Percentiles rank a stretch among this genome's conserved stretches.
phyloP scores from a whole-genome alignment of 495 filamentous ascomycete genomes.

The Penicillium herquei region DNA sequence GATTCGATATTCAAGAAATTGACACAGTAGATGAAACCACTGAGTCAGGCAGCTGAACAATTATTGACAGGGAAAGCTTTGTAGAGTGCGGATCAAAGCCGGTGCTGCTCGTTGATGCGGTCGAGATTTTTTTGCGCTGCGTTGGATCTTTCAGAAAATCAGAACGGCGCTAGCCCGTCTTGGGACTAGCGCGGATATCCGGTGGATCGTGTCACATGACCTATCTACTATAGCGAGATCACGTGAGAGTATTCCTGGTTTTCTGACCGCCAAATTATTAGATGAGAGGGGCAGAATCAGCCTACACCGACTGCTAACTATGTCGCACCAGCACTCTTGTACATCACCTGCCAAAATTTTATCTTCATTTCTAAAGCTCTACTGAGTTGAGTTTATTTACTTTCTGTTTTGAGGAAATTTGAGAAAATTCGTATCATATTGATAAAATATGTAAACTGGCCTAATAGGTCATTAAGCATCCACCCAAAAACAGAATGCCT shows the following conservation, averaged over 20 bases:
- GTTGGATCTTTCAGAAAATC: constrained; percentile 49
- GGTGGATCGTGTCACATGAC: constrained; percentile 31
- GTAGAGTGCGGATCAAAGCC: constrained; percentile 36
- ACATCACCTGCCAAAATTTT: too few relatives aligned
- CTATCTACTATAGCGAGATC: constrained; percentile 26
- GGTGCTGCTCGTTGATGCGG: constrained; percentile 45
- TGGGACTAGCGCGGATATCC: constrained; percentile 22
- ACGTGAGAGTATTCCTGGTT: constrained; percentile 20
- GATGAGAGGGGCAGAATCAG: background rate
- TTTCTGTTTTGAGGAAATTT: too few relatives aligned
- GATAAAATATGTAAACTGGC: constrained; percentile 1
- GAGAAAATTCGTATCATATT: background rate
- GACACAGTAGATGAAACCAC: constrained; percentile 14
- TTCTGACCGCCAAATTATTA: constrained; percentile 23
- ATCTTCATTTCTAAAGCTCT: too few relatives aligned
- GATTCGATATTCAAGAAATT: constrained; percentile 11
- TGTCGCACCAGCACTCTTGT: too few relatives aligned
- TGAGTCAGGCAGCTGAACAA: constrained; percentile 22
- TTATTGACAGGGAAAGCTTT: constrained; percentile 25
- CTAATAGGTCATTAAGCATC: constrained; percentile 5
- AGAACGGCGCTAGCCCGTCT: constrained; percentile 35
- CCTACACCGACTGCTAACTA: background rate
- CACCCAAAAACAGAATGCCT: constrained; percentile 3
- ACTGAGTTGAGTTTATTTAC: too few relatives aligned
- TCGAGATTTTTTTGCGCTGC: constrained; percentile 47